Conservation (phyloP, 2,329 filamentous ascomycete genomes). For the Cladosporium sp. region DNA sequence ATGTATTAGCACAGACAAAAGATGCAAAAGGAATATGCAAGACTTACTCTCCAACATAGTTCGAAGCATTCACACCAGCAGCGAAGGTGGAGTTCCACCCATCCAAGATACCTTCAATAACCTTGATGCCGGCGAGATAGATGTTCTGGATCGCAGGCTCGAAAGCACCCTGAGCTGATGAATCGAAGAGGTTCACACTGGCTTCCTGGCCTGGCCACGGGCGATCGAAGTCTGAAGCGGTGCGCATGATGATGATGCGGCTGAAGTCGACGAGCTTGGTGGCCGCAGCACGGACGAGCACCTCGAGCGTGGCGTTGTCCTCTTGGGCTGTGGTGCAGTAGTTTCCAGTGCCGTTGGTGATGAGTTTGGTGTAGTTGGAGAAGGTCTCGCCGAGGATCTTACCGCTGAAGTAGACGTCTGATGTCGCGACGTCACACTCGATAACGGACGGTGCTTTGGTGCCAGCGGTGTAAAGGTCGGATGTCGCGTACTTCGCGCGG, state of each 20-base stretch:
- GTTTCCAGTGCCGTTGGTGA: slow-evolving; percentile 66
- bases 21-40: background rate
- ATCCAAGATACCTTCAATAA: slow-evolving; percentile 63
- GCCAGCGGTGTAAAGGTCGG: slow-evolving; percentile 42
- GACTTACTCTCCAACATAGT: slow-evolving; percentile 54
- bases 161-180: slow-evolving; percentile 65
- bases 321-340: slow-evolving; percentile 75
- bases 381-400: slow-evolving; percentile 62
- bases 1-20: slow-evolving; percentile 49
- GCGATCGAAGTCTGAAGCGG: slow-evolving; percentile 71
- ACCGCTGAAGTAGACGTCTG: slow-evolving; percentile 71
- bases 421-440: slow-evolving; percentile 68
- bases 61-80: slow-evolving; percentile 57
- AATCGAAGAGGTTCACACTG: slow-evolving; percentile 63
- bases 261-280: slow-evolving; percentile 63
- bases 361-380: slow-evolving; percentile 61
- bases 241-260: slow-evolving; percentile 68
- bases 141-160: slow-evolving; percentile 64
- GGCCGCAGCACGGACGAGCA: slow-evolving; percentile 60
- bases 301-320: slow-evolving; percentile 69
- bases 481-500: slow-evolving; percentile 47
- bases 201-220: slow-evolving; percentile 60
- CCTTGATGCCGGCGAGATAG: slow-evolving; percentile 64
- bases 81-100: slow-evolving; percentile 63
- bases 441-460: slow-evolving; percentile 56